Evolutionary conservation across 129 eudicot genomes (phyloP).

Genomic region (Gnaphalium uliginosum): DNA sequence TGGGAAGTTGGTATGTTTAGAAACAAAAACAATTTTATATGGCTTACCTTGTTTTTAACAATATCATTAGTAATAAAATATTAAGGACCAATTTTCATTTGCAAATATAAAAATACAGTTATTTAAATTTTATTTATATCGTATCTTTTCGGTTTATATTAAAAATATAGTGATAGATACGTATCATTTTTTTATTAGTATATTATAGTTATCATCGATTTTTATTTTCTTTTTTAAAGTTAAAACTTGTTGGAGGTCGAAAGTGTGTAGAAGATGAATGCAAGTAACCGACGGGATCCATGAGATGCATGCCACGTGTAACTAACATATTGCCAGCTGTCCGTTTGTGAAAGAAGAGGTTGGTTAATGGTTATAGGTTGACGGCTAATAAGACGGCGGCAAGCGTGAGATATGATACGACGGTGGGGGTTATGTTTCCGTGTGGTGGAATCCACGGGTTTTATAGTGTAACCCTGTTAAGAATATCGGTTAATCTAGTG

Average conservation of each 20-base stretch:
- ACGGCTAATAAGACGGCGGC: conserved; percentile 39
- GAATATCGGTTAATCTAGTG: conserved; percentile 37
- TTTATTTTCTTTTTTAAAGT: background rate
- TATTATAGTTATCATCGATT: background rate
- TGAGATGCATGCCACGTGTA: conserved; percentile 35
- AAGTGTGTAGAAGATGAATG: conserved; percentile 7
- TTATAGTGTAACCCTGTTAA: conserved; percentile 37
- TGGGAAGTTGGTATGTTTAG: too few relatives aligned
- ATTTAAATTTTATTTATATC: too few relatives aligned
- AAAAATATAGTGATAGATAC: background rate
- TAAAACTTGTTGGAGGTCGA: background rate
- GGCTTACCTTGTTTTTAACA: background rate
- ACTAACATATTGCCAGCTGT: conserved; percentile 18
- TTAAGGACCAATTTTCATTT: background rate
- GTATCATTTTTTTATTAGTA: too few relatives aligned
- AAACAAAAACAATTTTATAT: too few relatives aligned
- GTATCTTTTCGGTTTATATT: too few relatives aligned
- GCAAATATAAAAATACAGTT: too few relatives aligned
- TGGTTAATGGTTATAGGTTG: conserved; percentile 41
- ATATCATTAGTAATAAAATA: background rate
- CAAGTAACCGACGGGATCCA: conserved; percentile 22
- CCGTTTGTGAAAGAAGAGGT: conserved; percentile 16
- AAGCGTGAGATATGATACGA: conserved; percentile 31
- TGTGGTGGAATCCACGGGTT: conserved; percentile 32
- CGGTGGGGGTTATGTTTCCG: conserved; percentile 37